Percentiles rank a stretch among this genome's conserved stretches.
These are phyloP conservation scores for Adansonia rubrostipa DNA, from an alignment of 441 rosid genomes.

Conservation along the genomic window DNA sequence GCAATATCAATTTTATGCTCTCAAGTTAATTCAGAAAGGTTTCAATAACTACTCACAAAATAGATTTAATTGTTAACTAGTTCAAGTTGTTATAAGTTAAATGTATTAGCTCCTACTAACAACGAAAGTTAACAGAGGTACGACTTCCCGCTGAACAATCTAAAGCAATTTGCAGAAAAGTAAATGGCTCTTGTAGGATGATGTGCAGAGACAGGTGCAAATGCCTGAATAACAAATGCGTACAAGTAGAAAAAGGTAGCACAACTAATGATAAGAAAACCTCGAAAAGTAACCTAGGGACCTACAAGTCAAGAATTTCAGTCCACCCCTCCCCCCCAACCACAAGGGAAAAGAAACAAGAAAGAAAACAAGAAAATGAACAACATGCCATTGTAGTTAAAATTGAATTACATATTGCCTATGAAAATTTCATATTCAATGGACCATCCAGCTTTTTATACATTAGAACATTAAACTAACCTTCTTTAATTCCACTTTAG, in stretches of 20 bases:
- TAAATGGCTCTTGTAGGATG: background rate
- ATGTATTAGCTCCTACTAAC: background rate
- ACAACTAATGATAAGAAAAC: background rate
- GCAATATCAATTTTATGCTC: constrained; percentile 1
- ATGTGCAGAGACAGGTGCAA: background rate
- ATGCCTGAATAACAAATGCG: background rate
- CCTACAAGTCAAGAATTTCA: background rate
- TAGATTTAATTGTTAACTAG: background rate
- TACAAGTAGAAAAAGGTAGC: background rate
- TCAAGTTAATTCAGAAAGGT: background rate
- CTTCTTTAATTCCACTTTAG: constrained; percentile 91
- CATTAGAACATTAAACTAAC: constrained; percentile 35
- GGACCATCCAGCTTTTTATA: background rate
- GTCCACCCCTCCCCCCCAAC: background rate
- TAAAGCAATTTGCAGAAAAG: background rate
- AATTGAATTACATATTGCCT: background rate
- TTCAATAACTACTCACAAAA: background rate
- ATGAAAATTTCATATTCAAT: background rate
- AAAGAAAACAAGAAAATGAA: background rate
- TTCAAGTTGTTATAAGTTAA: background rate
- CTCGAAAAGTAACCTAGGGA: background rate
- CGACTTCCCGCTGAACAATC: background rate
- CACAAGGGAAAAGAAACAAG: background rate
- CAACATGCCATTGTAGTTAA: background rate
- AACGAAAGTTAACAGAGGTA: background rate